Evolutionary conservation across 176 grass and related monocot species (phyloP), one percentile per base, ranked within the genome.

Genomic region (Raddia guianensis): DNA sequence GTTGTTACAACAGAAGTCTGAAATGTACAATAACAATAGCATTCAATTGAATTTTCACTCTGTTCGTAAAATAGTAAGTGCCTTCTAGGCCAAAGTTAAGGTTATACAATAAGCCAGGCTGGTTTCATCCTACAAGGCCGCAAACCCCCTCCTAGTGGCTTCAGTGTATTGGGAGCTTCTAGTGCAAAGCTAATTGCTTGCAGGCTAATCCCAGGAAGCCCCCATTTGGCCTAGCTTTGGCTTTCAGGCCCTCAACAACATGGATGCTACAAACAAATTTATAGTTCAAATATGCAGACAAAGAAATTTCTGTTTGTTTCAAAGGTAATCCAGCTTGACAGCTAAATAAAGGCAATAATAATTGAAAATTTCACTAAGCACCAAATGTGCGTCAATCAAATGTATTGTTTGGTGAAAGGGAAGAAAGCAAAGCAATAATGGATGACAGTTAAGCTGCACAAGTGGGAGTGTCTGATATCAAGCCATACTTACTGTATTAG

Each of bases 1-100:
- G 87, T 90, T 49, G 96, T 99, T 51, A 95, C 96, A 78, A 93
- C 75, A 72, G 90, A 69, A 88, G 79, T 88, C 96, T 98, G 88
- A 83, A 82, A 89, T 77, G 71, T 66, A 77, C 63, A 77, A 75
- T 7, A 70, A 77, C 20, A 72, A 88, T 42, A 76, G n/a, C 37
- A 86, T 71, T 53, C 37, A 58, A 62, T 27, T 14, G 10, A 75
- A 13, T 76, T 76, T 57, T 34, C 27, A 32, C 48, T 63, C 61
- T 7, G 72, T 69, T 53, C 1, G 5, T 3, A 69, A 81, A 76
- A 53, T 18, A 73, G 18, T 50, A 85, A 33, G 5, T 55, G 53
- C 70, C n/a, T 66, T 77, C 48, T 53, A 15, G n/a, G n/a, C 44
- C 73, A 70, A 82, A 14, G 34, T 57, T 59, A 59, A 72, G 35